Evolutionary conservation across 2,329 filamentous ascomycete genomes (phyloP).

Genomic region (Colletotrichum phormii): DNA sequence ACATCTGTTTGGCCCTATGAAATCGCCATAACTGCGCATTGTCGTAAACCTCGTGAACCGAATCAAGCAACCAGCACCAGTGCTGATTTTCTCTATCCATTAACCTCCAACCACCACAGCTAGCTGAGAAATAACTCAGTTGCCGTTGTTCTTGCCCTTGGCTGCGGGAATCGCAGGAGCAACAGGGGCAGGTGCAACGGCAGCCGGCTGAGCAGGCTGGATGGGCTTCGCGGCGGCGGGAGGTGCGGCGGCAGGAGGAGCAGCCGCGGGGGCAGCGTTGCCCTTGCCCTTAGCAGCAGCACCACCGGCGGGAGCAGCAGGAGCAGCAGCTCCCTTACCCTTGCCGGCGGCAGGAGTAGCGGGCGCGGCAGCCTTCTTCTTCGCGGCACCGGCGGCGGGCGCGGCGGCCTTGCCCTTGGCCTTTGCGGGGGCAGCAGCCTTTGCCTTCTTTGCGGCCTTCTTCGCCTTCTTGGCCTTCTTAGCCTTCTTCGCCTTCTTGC

Average conservation of each 20-base stretch:
- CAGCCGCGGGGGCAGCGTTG: constrained; percentile 1
- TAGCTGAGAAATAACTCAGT: neutral
- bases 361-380: neutral
- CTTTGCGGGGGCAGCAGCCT: constrained; percentile 16
- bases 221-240: constrained; percentile 1
- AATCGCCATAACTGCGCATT: neutral
- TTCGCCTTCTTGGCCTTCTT: constrained; percentile 23
- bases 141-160: constrained; percentile 12
- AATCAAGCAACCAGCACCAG: constrained; percentile 20
- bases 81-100: constrained; percentile 22
- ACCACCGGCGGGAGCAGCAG: neutral
- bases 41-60: constrained; percentile 11
- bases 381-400: constrained; percentile 3
- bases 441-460: constrained; percentile 28
- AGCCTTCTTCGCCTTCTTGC: constrained; percentile 18
- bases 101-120: neutral
- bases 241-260: neutral
- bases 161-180: constrained; percentile 20
- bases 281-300: constrained; percentile 29
- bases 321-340: constrained; percentile 13
- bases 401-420: constrained; percentile 11
- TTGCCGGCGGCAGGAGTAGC: constrained; percentile 6
- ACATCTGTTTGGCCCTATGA: neutral
- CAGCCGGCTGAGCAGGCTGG: constrained; percentile 1
- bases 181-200: constrained; percentile 23